These are phyloP conservation scores for Quercus parvula DNA, from an alignment of 306 rosid species.

Conservation along the genomic window DNA sequence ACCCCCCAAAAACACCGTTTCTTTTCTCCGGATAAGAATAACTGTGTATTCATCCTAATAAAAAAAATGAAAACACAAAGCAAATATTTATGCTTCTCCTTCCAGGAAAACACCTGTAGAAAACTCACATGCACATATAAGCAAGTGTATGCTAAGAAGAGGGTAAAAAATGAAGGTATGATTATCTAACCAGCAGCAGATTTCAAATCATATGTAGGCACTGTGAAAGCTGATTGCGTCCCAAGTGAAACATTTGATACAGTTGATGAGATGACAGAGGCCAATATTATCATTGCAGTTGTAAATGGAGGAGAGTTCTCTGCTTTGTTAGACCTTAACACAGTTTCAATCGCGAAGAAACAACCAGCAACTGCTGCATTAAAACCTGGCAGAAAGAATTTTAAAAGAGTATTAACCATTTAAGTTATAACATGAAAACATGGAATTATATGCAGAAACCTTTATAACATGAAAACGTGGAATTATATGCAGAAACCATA, in stretches of 20 bases:
- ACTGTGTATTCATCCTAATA: no score
- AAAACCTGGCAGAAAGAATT: conserved; percentile 63
- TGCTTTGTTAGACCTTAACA: conserved; percentile 87
- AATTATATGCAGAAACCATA: neutral
- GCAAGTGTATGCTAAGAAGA: neutral
- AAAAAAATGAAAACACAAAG: neutral
- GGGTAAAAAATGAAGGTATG: conserved; percentile 4
- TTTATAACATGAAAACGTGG: neutral
- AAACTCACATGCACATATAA: neutral
- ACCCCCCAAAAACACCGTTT: no score
- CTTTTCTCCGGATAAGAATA: no score
- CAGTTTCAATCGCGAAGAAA: conserved; percentile 98
- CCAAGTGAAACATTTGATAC: conserved; percentile 90
- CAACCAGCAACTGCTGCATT: conserved; percentile 99
- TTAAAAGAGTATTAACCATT: conserved; percentile 11
- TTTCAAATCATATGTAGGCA: conserved; percentile 87
- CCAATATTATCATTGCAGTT: conserved; percentile 98
- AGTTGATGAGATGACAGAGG: conserved; percentile 96
- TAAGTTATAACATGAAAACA: neutral
- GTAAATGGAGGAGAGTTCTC: conserved; percentile 99
- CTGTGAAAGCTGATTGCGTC: conserved; percentile 84
- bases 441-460: neutral
- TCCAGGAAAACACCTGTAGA: neutral
- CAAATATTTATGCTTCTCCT: neutral
- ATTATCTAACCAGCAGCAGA: conserved; percentile 88